phyloP scores from a whole-genome alignment of 2,329 filamentous ascomycete genomes.

The Pseudogymnoascus sp. region DNA sequence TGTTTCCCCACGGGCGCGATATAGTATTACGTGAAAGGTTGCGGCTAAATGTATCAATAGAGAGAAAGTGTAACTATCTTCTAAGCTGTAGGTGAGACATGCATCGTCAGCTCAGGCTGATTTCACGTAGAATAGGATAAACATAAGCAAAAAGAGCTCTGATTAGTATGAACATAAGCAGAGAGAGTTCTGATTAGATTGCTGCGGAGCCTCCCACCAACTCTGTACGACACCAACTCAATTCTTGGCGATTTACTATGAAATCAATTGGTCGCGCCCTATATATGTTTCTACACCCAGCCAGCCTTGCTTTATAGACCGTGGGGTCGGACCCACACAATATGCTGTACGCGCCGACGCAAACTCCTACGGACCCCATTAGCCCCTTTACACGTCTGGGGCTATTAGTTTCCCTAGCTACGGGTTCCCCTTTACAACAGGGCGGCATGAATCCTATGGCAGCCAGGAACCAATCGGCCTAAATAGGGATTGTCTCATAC shows the following conservation, averaged over 20 bases:
- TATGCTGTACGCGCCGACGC: neutral
- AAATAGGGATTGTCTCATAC: neutral
- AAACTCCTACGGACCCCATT: neutral
- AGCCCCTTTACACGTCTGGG: neutral
- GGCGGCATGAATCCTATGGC: neutral
- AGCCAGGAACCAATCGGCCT: neutral
- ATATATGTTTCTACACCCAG: neutral
- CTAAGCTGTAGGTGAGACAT: neutral
- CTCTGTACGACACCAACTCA: neutral
- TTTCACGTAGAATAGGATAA: neutral
- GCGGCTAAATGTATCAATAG: neutral
- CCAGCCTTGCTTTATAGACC: neutral
- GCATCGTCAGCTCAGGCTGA: neutral
- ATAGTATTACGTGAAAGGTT: neutral
- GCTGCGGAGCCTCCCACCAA: neutral
- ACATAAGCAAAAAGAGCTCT: neutral
- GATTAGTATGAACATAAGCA: neutral
- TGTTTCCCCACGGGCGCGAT: neutral
- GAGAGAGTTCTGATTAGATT: neutral
- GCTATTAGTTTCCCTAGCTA: neutral
- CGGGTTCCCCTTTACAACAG: neutral
- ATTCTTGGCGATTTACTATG: neutral
- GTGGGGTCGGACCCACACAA: neutral
- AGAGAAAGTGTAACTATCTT: neutral
- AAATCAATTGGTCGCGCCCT: neutral